phyloP scores from a whole-genome alignment of 1,284 basidiomycete species.

The Wallemia mellicola region DNA sequence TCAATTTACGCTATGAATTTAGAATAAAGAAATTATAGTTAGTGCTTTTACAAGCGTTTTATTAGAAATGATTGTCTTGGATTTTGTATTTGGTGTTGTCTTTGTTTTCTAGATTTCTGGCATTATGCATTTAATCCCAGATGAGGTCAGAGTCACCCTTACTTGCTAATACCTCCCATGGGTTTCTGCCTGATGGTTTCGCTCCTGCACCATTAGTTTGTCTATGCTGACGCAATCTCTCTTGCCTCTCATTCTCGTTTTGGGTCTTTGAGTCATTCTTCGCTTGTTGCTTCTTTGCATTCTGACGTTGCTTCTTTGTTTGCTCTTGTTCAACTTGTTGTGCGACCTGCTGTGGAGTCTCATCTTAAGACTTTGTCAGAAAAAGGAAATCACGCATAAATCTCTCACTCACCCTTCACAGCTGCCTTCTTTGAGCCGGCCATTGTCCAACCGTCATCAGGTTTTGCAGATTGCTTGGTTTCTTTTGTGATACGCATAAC shows the following conservation, averaged over 20 bases:
- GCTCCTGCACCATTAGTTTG: no score
- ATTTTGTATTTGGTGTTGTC: background rate
- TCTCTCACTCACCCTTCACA: background rate
- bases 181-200: background rate
- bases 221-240: background rate
- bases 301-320: background rate
- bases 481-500: background rate
- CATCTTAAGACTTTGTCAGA: no score
- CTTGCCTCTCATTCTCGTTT: background rate
- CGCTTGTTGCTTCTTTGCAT: background rate
- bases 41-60: no score
- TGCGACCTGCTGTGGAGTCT: background rate
- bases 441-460: background rate
- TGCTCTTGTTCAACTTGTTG: background rate
- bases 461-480: background rate
- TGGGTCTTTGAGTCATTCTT: background rate
- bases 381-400: background rate
- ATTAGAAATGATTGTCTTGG: no score
- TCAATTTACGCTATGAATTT: constrained; percentile 40
- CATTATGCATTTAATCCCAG: background rate
- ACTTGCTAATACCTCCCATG: background rate
- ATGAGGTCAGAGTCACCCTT: background rate
- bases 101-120: no score
- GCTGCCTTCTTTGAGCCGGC: background rate
- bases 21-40: no score